Percentiles rank a stretch among this genome's conserved stretches.
Conservation (phyloP, 148 eudicot genomes). For the Rhododendron henanense region DNA sequence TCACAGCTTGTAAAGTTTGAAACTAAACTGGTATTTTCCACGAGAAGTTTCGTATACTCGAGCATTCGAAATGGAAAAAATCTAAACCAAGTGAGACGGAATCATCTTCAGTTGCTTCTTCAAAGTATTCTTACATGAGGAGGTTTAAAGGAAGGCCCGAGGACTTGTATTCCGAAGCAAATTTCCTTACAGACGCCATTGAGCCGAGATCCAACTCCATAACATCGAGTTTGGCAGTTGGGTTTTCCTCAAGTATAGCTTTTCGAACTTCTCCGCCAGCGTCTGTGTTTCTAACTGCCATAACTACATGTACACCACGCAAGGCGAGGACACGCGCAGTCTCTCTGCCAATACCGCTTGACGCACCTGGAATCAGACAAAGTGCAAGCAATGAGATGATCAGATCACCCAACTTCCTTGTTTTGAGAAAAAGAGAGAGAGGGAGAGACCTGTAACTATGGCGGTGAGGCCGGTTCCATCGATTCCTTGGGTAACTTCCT, state of each 20-base stretch:
- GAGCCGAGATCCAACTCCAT: constrained; percentile 87
- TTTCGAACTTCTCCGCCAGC: constrained; percentile 48
- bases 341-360: constrained; percentile 82
- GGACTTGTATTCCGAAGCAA: constrained; percentile 53
- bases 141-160: constrained; percentile 58
- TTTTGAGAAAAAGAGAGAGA: not conserved
- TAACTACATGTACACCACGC: constrained; percentile 76
- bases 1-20: not conserved
- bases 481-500: not conserved
- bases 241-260: constrained; percentile 53
- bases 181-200: constrained; percentile 63
- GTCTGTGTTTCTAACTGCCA: constrained; percentile 69
- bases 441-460: not conserved
- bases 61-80: no score
- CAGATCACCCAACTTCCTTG: not conserved
- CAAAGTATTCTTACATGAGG: constrained; percentile 51
- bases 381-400: not conserved
- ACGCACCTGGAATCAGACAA: constrained; percentile 47
- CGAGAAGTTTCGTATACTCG: no score
- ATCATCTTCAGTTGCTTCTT: not conserved
- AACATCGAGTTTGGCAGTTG: constrained; percentile 67
- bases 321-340: constrained; percentile 79
- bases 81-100: not conserved
- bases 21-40: not conserved
- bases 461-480: not conserved